Evolutionary conservation across 345 rosid genomes (phyloP).

Genomic region (Citrus cavaleriei): DNA sequence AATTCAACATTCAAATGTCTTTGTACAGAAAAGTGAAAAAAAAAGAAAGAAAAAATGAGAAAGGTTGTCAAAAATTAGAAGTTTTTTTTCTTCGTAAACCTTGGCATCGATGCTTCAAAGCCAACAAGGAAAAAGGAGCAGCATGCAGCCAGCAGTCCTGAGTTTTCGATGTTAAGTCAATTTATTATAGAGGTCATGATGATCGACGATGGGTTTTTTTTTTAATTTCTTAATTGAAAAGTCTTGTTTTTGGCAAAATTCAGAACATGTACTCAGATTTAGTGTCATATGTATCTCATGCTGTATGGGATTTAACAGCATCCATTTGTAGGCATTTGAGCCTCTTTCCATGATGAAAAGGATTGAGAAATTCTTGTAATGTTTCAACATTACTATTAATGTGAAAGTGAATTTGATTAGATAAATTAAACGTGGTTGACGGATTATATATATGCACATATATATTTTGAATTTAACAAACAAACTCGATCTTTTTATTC

Average conservation of each 20-base stretch:
- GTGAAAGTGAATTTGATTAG: neutral
- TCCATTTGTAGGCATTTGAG: no score
- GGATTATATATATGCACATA: neutral
- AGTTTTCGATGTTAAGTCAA: neutral
- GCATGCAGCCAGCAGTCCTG: neutral
- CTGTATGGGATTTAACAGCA: no score
- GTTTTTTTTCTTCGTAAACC: neutral
- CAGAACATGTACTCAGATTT: no score
- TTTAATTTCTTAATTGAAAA: neutral
- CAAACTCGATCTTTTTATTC: no score
- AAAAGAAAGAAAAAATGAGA: neutral
- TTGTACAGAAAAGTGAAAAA: conserved; percentile 1
- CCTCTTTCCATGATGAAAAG: no score
- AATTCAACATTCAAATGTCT: neutral
- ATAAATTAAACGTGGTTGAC: neutral
- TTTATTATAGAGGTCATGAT: neutral
- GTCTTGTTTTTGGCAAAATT: neutral
- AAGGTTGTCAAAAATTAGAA: neutral
- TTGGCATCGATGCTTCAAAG: neutral
- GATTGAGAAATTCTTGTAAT: no score
- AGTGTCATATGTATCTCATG: no score
- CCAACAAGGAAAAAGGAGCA: neutral
- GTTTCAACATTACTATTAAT: no score
- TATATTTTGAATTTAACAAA: no score
- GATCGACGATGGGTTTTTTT: neutral